Evolutionary conservation across 164 flowering plant species (phyloP).

Genomic region (Vitis amurensis): DNA sequence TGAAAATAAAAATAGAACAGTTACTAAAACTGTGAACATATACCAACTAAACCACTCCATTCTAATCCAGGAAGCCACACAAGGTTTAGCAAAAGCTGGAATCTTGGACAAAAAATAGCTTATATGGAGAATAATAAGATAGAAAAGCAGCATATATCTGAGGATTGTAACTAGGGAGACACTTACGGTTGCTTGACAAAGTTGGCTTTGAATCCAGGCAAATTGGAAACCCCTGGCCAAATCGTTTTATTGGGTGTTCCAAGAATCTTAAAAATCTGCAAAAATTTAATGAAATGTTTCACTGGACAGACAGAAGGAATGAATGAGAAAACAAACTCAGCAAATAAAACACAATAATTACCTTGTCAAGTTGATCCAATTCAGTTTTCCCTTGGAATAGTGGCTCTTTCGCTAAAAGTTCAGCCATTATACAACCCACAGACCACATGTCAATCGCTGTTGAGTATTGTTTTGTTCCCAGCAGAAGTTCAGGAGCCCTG

Average conservation of each 20-base stretch:
- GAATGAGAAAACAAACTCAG: not conserved
- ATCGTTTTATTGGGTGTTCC: constrained; percentile 40
- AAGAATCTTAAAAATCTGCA: constrained; percentile 35
- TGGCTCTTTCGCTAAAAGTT: constrained; percentile 56
- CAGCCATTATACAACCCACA: constrained; percentile 86
- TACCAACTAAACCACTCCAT: not conserved
- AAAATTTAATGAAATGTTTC: not conserved
- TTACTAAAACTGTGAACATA: not conserved
- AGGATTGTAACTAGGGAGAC: not conserved
- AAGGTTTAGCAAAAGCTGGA: no score
- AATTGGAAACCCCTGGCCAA: constrained; percentile 45
- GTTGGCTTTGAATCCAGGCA: constrained; percentile 42
- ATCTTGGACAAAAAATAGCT: not conserved
- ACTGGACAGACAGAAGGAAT: not conserved
- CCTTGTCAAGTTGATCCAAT: constrained; percentile 67
- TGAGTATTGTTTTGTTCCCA: constrained; percentile 67
- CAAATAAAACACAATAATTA: constrained; percentile 14
- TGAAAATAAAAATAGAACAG: constrained; percentile 3
- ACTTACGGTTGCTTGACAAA: constrained; percentile 47
- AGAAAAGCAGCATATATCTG: not conserved
- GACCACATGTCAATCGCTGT: constrained; percentile 93
- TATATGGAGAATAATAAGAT: not conserved
- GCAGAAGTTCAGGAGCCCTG: constrained; percentile 84
- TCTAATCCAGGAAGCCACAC: not conserved
- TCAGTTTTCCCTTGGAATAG: constrained; percentile 64